Evolutionary conservation across 441 rosid species (phyloP).

Genomic region (Euphorbia schlechtendalii): DNA sequence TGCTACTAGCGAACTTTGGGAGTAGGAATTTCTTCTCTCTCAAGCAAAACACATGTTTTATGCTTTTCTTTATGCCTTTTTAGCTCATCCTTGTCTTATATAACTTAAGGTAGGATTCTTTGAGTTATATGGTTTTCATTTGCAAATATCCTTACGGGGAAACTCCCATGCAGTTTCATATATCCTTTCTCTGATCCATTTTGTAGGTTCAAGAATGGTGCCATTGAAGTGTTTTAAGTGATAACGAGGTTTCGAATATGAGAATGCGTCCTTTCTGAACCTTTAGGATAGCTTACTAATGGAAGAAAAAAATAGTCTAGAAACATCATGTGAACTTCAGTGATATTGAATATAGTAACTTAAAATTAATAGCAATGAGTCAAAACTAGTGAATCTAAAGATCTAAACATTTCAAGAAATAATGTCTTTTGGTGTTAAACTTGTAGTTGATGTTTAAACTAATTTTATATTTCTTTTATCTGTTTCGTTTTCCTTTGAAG

Average conservation of each 20-base stretch:
- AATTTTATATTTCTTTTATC: not conserved
- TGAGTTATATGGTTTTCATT: not conserved
- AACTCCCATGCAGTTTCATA: not conserved
- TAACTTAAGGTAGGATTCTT: not conserved
- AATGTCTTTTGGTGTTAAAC: not conserved
- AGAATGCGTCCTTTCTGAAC: not conserved
- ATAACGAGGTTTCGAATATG: not conserved
- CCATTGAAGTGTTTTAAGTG: not conserved
- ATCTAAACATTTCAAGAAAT: too few relatives aligned
- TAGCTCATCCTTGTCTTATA: too few relatives aligned
- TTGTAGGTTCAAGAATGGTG: not conserved
- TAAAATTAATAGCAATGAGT: too few relatives aligned
- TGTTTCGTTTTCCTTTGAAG: conserved; percentile 1
- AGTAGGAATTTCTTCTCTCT: not conserved
- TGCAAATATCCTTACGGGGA: not conserved
- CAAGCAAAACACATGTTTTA: not conserved
- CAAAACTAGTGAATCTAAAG: too few relatives aligned
- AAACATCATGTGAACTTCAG: too few relatives aligned
- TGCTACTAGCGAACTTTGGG: not conserved
- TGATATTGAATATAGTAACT: too few relatives aligned
- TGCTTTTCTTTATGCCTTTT: not conserved
- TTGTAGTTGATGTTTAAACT: not conserved
- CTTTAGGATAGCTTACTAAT: not conserved
- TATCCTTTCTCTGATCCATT: not conserved
- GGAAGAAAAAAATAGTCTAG: too few relatives aligned